A percentile compares a stretch with the other conserved stretches of the same genome.
These are phyloP conservation scores for Alternaria viburni DNA, from an alignment of 2,329 filamentous ascomycete species.

Conservation along the genomic window DNA sequence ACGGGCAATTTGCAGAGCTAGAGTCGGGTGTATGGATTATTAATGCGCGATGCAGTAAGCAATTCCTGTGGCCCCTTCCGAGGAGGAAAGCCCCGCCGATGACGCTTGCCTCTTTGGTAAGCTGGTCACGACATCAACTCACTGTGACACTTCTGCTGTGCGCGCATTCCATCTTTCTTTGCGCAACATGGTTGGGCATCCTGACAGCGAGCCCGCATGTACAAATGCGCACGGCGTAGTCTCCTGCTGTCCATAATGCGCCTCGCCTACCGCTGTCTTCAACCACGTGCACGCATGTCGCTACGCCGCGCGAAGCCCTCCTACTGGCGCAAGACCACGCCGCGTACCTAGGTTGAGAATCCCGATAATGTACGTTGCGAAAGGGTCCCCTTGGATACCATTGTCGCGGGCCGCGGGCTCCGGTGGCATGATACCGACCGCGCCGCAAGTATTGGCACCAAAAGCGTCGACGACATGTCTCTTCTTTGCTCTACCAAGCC, in stretches of 20 bases:
- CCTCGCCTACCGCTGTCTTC: conserved; percentile 13
- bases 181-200: conserved; percentile 15
- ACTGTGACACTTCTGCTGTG: conserved; percentile 7
- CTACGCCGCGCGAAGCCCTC: conserved; percentile 3
- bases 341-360: neutral
- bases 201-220: conserved; percentile 18
- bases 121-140: conserved; percentile 13
- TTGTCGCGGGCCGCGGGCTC: conserved; percentile 19
- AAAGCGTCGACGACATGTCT: conserved; percentile 16
- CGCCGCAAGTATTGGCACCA: conserved; percentile 2
- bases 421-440: conserved; percentile 22
- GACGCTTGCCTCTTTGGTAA: conserved; percentile 14
- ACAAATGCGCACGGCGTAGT: conserved; percentile 8
- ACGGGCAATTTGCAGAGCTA: conserved; percentile 9
- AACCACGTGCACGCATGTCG: conserved; percentile 20
- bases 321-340: conserved; percentile 6
- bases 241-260: neutral
- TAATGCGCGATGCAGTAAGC: conserved; percentile 15
- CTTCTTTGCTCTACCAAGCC: conserved; percentile 1
- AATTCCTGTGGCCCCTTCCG: conserved; percentile 4
- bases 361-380: conserved; percentile 8
- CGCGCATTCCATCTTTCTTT: conserved; percentile 15
- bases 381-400: conserved; percentile 8
- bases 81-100: conserved; percentile 2
- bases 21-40: conserved; percentile 15